These are phyloP conservation scores for Rheum nobile DNA, from an alignment of 148 eudicot genomes.

Conservation along the genomic window DNA sequence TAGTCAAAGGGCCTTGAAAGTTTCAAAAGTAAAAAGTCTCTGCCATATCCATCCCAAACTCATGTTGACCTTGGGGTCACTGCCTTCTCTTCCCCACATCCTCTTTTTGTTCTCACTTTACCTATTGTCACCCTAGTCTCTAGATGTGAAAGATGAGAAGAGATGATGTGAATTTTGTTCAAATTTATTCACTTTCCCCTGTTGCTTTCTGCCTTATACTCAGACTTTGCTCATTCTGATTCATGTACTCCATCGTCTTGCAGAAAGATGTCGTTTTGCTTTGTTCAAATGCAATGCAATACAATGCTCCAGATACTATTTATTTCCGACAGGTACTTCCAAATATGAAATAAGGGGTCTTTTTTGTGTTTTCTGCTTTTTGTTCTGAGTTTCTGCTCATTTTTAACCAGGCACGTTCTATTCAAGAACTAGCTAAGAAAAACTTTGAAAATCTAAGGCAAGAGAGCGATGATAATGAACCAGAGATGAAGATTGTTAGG, in stretches of 20 bases:
- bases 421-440: constrained; percentile 65
- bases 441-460: constrained; percentile 67
- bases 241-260: constrained; percentile 8
- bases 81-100: background rate
- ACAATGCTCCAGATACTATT: constrained; percentile 52
- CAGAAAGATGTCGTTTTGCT: constrained; percentile 55
- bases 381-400: background rate
- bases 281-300: constrained; percentile 65
- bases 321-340: constrained; percentile 53
- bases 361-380: background rate
- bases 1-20: no score
- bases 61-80: background rate
- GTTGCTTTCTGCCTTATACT: background rate
- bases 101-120: background rate
- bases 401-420: constrained; percentile 53
- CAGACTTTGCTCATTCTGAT: constrained; percentile 2
- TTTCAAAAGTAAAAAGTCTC: no score
- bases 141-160: background rate
- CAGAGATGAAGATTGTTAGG: constrained; percentile 53
- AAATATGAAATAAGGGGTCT: background rate
- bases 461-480: constrained; percentile 72
- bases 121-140: background rate
- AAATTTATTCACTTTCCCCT: background rate
- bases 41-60: no score
- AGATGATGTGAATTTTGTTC: background rate